These are phyloP conservation scores for Pseudocercospora fijiensis DNA, from an alignment of 2,329 filamentous ascomycete genomes.

Conservation along the genomic window DNA sequence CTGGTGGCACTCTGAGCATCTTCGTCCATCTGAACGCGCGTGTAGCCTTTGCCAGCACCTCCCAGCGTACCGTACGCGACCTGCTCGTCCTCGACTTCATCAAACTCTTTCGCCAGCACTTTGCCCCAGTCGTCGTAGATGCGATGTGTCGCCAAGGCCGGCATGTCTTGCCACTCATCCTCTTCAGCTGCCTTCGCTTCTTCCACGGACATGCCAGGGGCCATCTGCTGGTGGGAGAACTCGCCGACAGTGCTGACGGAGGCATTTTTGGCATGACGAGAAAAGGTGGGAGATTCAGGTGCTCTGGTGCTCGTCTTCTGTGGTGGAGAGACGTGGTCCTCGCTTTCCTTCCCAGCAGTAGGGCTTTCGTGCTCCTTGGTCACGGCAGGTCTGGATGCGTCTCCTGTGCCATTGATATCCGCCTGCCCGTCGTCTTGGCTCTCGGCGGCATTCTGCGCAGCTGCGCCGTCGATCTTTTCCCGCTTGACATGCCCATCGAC, in stretches of 20 bases:
- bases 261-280: slow-evolving; percentile 23
- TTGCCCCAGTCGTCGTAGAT: slow-evolving; percentile 93
- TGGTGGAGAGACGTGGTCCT: slow-evolving; percentile 1
- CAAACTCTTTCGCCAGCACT: slow-evolving; percentile 77
- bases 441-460: neutral
- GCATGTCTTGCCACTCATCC: slow-evolving; percentile 90
- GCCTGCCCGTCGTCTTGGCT: neutral
- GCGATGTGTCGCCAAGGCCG: slow-evolving; percentile 85
- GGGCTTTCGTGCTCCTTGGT: slow-evolving; percentile 1
- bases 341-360: slow-evolving; percentile 12
- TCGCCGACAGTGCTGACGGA: slow-evolving; percentile 59
- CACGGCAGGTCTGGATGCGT: neutral
- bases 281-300: neutral
- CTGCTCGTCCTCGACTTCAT: slow-evolving; percentile 66
- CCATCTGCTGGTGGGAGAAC: slow-evolving; percentile 84
- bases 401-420: neutral
- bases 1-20: slow-evolving; percentile 92
- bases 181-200: slow-evolving; percentile 54
- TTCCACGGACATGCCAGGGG: slow-evolving; percentile 45
- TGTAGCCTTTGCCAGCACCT: slow-evolving; percentile 92
- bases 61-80: slow-evolving; percentile 75
- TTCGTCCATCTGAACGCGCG: slow-evolving; percentile 89
- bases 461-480: neutral
- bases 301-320: slow-evolving; percentile 9
- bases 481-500: slow-evolving; percentile 24